Evolutionary conservation across 768 basidiomycete species (phyloP), one percentile per base, ranked within the genome.

Genomic region (Sarcodon aspratus): DNA sequence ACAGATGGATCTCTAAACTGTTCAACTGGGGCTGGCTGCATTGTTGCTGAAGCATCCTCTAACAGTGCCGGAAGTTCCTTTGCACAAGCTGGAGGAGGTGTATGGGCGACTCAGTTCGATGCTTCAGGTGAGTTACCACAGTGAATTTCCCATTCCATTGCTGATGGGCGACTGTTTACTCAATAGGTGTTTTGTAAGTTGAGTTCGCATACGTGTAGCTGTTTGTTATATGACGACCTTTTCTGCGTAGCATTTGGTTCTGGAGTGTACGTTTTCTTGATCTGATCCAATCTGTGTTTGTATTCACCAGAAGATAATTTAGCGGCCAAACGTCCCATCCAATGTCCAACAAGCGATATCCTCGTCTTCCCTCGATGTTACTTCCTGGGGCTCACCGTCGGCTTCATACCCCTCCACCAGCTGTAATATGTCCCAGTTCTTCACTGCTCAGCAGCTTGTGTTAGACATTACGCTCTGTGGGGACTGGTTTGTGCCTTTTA

Each of bases 21-120:
- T 54, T 54, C 63, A 52, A n/a, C 15, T 44, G 13, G 33, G 5
- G 46, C 56, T 5, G 57, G 56, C 11, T 59, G 60, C 49, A 54
- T 55, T 4, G 54, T 57, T 35, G 53, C 50, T 15, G 68, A 69
- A 51, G 63, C 57, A 34, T 62, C 62, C 48, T 50, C 60, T 12
- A 66, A 66, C 50, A 69, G 67, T 44, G 73, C 61, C 45, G 70
- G 71, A 7, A 53, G 55, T 8, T 64, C 58, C 7, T 77, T 77
- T 50, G 67, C 66, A 3, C 42, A 57, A 2, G 69, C 65, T 1
- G 76, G 78, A 15, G 80, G 80, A 10, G 80, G 80, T 6, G 76
- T 80, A 1, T 90, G 69, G 62, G 83, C 82, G 1, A 70, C 80
- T 3, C 82, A 83, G 57, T 78, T 84, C 49, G 83, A 83, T 44